A percentile compares a stretch with the other conserved stretches of the same genome.
Evolutionary conservation across 805 yeast genomes (phyloP).

Genomic region (Candida ipomoeae): DNA sequence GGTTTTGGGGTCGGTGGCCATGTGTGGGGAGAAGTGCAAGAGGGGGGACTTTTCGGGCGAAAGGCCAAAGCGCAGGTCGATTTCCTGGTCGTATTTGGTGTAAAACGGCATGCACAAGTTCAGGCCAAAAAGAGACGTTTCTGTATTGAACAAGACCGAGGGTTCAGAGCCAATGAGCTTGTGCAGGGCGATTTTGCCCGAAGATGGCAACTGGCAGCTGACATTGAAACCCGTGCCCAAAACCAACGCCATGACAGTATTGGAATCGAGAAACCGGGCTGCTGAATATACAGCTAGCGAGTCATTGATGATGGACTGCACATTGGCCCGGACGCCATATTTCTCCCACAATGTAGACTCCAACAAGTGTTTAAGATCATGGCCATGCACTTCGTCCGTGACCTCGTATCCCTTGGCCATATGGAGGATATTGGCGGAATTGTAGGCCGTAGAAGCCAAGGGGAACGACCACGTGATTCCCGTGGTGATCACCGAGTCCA

Average conservation of each 20-base stretch:
- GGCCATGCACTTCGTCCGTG: constrained; percentile 36
- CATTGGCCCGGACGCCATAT: constrained; percentile 27
- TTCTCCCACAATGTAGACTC: constrained; percentile 26
- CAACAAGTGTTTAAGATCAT: constrained; percentile 41
- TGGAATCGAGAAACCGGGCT: constrained; percentile 37
- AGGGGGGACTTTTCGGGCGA: not conserved
- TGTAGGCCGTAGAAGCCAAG: constrained; percentile 36
- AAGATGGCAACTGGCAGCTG: constrained; percentile 36
- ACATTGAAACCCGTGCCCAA: constrained; percentile 68
- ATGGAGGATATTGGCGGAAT: constrained; percentile 43
- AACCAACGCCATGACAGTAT: constrained; percentile 49
- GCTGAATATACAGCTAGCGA: constrained; percentile 63
- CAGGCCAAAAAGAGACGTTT: constrained; percentile 51
- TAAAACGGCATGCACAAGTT: constrained; percentile 28
- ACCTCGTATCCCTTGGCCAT: constrained; percentile 63
- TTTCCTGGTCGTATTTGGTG: constrained; percentile 37
- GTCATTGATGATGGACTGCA: constrained; percentile 54
- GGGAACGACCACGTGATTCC: constrained; percentile 62
- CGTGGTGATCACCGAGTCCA: constrained; percentile 23
- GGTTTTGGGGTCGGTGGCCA: constrained; percentile 25
- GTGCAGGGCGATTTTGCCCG: constrained; percentile 13
- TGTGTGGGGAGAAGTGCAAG: constrained; percentile 24
- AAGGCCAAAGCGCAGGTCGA: constrained; percentile 30
- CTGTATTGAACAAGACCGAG: constrained; percentile 44
- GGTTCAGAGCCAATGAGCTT: constrained; percentile 11